Evolutionary conservation across 345 rosid genomes (phyloP), one percentile per base, ranked within the genome.

Genomic region (Raphanus sativus): DNA sequence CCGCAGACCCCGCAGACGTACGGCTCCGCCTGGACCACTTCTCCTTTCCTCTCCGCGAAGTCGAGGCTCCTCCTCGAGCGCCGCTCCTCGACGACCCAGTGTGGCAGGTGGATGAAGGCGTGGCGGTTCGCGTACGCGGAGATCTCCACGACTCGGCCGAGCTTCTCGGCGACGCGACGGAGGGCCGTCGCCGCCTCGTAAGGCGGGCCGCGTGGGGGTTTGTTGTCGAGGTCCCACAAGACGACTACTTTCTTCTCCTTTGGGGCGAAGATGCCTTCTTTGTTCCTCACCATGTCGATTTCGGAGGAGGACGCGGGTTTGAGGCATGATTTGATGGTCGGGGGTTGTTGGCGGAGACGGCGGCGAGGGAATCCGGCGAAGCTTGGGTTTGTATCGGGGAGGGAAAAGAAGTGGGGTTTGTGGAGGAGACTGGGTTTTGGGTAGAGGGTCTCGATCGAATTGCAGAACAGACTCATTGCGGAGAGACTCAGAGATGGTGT

Each of bases 191-290:
- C 98, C 0, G 97, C 97, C 9, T 82, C 83, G 74, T 83, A 94
- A 0, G 97, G 98, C 32, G 88, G 90, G 6, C 97, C 97, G 0
- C 92, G 87, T 0, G 97, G 97, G 5, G 97, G 98, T 73, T 94
- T 94, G 87, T 94, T 94, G 80, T 94, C 98, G 45, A 94, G 91
- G 88, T 94, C 97, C 98, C 97, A 92, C 5, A 90, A 84, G 63
- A 94, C 93, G 0, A 92, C 92, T 7, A 94, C 97, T 69, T 86
- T 90, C 79, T 82, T 82, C 79, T 81, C 76, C 71, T 82, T 88
- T 33, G 93, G 89, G 2, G 97, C 63, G 86, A 83, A 92, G 54
- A 87, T 50, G 0, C 98, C 98, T 42, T 87, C 86, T 79, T 75
- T 90, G 88, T 86, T 88, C 74, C 65, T 87, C 2, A 92, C 93